Evolutionary conservation across 1,139 yeast genomes (phyloP).

Genomic region (Taphrina communis): DNA sequence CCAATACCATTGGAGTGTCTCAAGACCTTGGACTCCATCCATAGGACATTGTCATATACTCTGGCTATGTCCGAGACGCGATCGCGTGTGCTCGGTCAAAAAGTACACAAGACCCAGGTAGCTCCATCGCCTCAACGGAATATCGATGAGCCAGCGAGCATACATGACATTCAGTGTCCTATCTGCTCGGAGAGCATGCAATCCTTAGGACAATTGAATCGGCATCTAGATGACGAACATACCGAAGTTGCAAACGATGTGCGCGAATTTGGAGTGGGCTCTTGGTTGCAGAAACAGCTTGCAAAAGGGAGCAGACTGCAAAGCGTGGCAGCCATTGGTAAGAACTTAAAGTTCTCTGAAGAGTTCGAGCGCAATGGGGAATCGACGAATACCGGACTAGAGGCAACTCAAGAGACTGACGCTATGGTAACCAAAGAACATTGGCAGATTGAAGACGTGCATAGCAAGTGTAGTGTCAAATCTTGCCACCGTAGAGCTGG

Average conservation of each 20-base stretch:
- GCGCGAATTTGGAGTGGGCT: constrained; percentile 52
- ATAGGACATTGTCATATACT: neutral
- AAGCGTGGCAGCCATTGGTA: constrained; percentile 44
- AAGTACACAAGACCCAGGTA: neutral
- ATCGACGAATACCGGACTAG: constrained; percentile 28
- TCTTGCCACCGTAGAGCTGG: constrained; percentile 51
- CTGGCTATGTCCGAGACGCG: neutral
- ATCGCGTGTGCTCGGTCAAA: neutral
- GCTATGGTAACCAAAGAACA: constrained; percentile 60
- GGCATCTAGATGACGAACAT: constrained; percentile 76
- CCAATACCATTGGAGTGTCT: neutral
- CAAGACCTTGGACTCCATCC: neutral
- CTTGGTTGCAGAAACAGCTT: constrained; percentile 52
- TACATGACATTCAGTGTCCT: constrained; percentile 60
- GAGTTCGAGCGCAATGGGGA: constrained; percentile 38
- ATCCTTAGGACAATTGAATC: constrained; percentile 63
- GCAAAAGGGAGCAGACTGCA: constrained; percentile 50
- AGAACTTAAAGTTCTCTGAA: constrained; percentile 20
- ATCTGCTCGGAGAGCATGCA: constrained; percentile 70
- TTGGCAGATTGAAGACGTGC: constrained; percentile 63
- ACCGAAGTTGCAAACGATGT: constrained; percentile 51
- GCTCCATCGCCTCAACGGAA: neutral
- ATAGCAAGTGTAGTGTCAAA: constrained; percentile 50
- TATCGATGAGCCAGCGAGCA: constrained; percentile 3
- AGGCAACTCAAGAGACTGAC: constrained; percentile 45